Evolutionary conservation across 495 filamentous ascomycete species (phyloP).

Genomic region (Opeltia flavorubescens): DNA sequence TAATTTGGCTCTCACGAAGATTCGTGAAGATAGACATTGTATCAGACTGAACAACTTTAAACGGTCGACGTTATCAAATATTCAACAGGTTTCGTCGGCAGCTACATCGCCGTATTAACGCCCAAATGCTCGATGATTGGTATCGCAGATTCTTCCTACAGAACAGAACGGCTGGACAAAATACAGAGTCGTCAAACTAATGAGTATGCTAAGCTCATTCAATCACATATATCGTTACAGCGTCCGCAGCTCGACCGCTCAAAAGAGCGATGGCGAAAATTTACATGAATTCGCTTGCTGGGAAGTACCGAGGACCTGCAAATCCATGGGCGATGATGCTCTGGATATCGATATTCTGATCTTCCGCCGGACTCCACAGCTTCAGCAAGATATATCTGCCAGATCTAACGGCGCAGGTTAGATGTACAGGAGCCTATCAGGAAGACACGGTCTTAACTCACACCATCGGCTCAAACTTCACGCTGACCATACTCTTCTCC

Average conservation of each 20-base stretch:
- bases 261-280: not conserved
- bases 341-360: conserved; percentile 73
- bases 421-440: not conserved
- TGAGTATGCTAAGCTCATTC: too few species aligned
- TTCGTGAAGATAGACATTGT: too few species aligned
- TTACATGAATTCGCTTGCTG: conserved; percentile 34
- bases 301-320: conserved; percentile 70
- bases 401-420: conserved; percentile 24
- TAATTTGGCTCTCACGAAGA: too few species aligned
- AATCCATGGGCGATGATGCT: conserved; percentile 67
- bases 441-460: conserved; percentile 31
- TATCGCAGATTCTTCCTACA: too few species aligned
- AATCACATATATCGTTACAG: not conserved
- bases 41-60: too few species aligned
- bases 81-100: too few species aligned
- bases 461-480: conserved; percentile 80
- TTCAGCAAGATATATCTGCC: conserved; percentile 72
- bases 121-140: too few species aligned
- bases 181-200: too few species aligned
- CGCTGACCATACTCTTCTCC: conserved; percentile 68
- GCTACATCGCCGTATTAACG: too few species aligned
- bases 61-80: too few species aligned
- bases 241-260: not conserved
- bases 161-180: too few species aligned
- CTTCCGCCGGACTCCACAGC: conserved; percentile 58